Base-by-base conservation (phyloP, 148 eudicot genomes). In the Diospyros lotus region DNA sequence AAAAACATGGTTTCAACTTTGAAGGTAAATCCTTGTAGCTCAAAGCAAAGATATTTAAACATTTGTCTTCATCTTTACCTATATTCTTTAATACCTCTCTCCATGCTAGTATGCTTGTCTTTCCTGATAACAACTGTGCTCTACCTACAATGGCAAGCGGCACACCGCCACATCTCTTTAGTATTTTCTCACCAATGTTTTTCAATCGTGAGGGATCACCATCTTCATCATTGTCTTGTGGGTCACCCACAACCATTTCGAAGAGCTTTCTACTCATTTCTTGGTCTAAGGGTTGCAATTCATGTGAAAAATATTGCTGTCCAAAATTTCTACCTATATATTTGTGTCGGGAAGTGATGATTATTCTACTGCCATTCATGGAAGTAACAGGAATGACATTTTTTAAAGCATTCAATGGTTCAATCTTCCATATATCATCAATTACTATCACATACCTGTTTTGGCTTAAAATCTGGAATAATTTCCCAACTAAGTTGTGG, bases 1-100 rank as follows among this genome's bases (percentile, higher is more conserved):
- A 41, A 56, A 74, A 74, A n/a, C 68, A 64, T 5, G 70, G 70
- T 18, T 65, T 74, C 9, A 64, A 42, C 41, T 48, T 3, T 18
- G 2, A 2, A 4, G 71, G 71, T 55, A 75, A 66, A 55, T 75
- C 62, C 15, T 41, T 38, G 61, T 64, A 75, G 65, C 77, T 75
- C 53, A 42, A 41, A 44, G 39, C 61, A 69, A 75, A 65, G 12
- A 58, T 58, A 3, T 15, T 15, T 15, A 38, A 58, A 6, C 2
- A 48, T 48, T 48, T 5, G n/a, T 58, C 62, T 58, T 58, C 28
- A 14, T 58, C 28, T 58, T 58, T 18, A 15, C 62, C 62, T 4
- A 58, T 58, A 2, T 38, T 13, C 2, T 58, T 17, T 11, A 73
- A 69, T 51, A 73, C 69, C 48, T 7, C 58, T 1, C 14, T 50